phyloP scores from a whole-genome alignment of 805 yeast species.

The Pichia occidentalis region DNA sequence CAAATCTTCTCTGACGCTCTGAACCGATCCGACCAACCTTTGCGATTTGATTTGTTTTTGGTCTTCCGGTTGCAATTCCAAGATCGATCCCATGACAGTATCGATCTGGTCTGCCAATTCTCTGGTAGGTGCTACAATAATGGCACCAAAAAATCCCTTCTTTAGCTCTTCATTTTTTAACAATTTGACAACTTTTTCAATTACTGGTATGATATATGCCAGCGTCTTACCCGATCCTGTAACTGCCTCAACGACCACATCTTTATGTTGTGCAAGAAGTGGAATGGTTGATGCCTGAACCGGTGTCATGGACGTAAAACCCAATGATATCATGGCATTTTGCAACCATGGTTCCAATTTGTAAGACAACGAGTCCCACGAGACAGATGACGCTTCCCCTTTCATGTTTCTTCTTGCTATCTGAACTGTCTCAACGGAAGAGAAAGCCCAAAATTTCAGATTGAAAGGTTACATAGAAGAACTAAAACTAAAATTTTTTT shows the following conservation, averaged over 20 bases:
- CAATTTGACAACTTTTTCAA: conserved; percentile 51
- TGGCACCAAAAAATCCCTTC: conserved; percentile 63
- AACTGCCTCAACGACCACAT: conserved; percentile 94
- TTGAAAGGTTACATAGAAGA: neutral
- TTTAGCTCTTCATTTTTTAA: conserved; percentile 30
- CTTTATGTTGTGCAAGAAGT: conserved; percentile 72
- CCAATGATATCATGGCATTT: conserved; percentile 67
- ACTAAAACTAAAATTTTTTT: conserved; percentile 3
- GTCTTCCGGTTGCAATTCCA: conserved; percentile 52
- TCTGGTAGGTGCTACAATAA: conserved; percentile 67
- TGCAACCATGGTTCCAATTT: conserved; percentile 61
- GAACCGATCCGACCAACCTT: conserved; percentile 56
- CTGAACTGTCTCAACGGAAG: neutral
- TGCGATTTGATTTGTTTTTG: conserved; percentile 43
- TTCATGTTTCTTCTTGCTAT: conserved; percentile 11
- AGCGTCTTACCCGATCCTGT: conserved; percentile 98
- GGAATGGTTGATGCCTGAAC: conserved; percentile 97
- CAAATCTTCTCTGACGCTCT: conserved; percentile 64
- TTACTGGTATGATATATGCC: conserved; percentile 78
- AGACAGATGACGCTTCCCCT: conserved; percentile 37
- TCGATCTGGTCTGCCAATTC: conserved; percentile 66
- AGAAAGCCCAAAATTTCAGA: neutral
- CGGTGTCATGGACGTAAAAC: conserved; percentile 83
- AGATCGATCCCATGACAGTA: conserved; percentile 52
- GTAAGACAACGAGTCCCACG: conserved; percentile 53